Percentiles rank a stretch among this genome's conserved stretches.
phyloP scores from a whole-genome alignment of 768 basidiomycete genomes.

The Termitomyces sp. region DNA sequence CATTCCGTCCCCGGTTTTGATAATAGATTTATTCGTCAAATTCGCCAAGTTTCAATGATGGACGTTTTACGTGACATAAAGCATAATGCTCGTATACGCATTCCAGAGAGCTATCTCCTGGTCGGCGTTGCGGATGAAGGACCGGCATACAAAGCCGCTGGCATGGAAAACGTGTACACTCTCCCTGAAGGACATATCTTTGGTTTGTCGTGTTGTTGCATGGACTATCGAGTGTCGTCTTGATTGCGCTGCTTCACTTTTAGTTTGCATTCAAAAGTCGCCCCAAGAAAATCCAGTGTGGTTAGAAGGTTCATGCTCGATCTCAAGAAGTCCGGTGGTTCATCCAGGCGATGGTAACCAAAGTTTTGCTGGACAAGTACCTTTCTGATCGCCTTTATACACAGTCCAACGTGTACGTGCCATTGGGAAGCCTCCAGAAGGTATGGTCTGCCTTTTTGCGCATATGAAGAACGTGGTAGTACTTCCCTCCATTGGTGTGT shows the following conservation, averaged over 20 bases:
- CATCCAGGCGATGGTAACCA: slow-evolving; percentile 70
- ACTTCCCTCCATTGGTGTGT: slow-evolving; percentile 57
- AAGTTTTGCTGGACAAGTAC: background rate
- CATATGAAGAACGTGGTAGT: slow-evolving; percentile 71
- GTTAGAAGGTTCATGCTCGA: slow-evolving; percentile 57
- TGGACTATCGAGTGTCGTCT: background rate
- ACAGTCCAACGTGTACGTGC: slow-evolving; percentile 68
- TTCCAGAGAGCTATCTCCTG: slow-evolving; percentile 64
- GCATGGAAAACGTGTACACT: slow-evolving; percentile 48
- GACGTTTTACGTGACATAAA: slow-evolving; percentile 73
- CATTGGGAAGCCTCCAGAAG: slow-evolving; percentile 64
- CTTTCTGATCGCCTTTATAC: slow-evolving; percentile 1
- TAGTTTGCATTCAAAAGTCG: slow-evolving; percentile 59
- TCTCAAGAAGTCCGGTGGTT: slow-evolving; percentile 70
- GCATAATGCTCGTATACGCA: slow-evolving; percentile 67
- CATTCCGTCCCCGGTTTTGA: slow-evolving; percentile 35
- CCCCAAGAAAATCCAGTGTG: slow-evolving; percentile 47
- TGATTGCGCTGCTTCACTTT: background rate
- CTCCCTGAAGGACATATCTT: slow-evolving; percentile 61
- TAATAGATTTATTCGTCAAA: slow-evolving; percentile 52
- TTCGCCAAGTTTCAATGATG: slow-evolving; percentile 60
- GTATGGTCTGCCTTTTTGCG: slow-evolving; percentile 51
- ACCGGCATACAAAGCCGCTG: slow-evolving; percentile 51
- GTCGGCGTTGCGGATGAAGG: slow-evolving; percentile 87
- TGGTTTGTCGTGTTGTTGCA: slow-evolving; percentile 37